A percentile compares a stretch with the other conserved stretches of the same genome.
Conservation (phyloP, 2,329 filamentous ascomycete species). For the Atkinsonella hypoxylon region DNA sequence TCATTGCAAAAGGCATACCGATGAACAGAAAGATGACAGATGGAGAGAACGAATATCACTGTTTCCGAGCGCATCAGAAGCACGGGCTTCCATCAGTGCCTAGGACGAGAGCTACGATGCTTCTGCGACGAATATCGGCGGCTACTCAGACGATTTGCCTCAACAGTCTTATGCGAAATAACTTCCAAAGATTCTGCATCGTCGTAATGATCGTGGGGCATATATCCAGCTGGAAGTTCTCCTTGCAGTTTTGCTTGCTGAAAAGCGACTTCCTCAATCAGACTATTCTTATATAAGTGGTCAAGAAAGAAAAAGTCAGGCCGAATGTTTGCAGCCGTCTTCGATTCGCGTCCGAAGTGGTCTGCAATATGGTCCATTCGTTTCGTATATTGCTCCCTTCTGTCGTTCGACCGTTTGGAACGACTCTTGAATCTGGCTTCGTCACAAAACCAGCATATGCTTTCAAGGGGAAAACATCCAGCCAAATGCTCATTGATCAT, state of each 20-base stretch:
- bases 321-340: conserved; percentile 14
- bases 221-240: conserved; percentile 18
- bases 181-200: not conserved
- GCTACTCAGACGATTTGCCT: not conserved
- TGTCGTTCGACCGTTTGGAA: conserved; percentile 1
- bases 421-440: conserved; percentile 17
- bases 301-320: conserved; percentile 30
- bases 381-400: conserved; percentile 17
- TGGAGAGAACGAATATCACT: too few relatives aligned
- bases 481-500: conserved; percentile 25
- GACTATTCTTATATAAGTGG: conserved; percentile 18
- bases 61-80: too few relatives aligned
- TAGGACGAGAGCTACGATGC: not conserved
- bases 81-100: not conserved
- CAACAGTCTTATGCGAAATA: not conserved
- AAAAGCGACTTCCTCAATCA: conserved; percentile 19
- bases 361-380: conserved; percentile 38
- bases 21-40: not conserved
- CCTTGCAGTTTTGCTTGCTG: conserved; percentile 9
- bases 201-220: not conserved
- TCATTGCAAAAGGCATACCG: too few relatives aligned
- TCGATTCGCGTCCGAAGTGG: conserved; percentile 25
- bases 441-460: conserved; percentile 41
- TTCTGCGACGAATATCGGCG: not conserved
- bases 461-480: conserved; percentile 20